Evolutionary conservation across 1,284 basidiomycete genomes (phyloP).

Genomic region (Rhodotorula mucilaginosa): DNA sequence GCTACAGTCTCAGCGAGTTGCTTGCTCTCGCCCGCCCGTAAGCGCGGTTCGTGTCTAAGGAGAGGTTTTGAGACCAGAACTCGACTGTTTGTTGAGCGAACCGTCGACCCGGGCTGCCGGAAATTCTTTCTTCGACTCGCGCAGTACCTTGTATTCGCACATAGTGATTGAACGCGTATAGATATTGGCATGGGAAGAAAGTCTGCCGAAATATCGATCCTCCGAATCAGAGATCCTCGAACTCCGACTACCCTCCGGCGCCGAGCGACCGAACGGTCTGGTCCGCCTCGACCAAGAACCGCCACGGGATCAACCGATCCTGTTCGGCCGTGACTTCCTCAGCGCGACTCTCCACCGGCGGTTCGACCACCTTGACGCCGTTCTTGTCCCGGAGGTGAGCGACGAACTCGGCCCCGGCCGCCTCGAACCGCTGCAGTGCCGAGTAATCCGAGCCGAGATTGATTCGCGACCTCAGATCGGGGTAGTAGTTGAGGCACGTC

Average conservation of each 20-base stretch:
- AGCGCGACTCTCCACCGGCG: background rate
- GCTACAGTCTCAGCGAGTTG: too few species aligned
- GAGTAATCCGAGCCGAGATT: background rate
- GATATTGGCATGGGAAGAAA: too few species aligned
- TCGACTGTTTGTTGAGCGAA: conserved; percentile 2
- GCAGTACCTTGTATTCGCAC: background rate
- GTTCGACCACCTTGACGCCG: background rate
- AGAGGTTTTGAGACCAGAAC: background rate
- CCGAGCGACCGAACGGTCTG: background rate
- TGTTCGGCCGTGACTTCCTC: background rate
- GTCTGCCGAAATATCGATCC: too few species aligned
- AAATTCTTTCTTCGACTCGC: background rate
- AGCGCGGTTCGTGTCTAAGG: background rate
- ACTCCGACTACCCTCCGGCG: background rate
- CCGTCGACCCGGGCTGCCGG: background rate
- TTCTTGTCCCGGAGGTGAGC: background rate
- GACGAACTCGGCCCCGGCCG: background rate
- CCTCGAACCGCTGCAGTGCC: background rate
- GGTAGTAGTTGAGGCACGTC: background rate
- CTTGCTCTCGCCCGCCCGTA: too few species aligned
- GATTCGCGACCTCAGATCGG: background rate
- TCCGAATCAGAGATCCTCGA: too few species aligned
- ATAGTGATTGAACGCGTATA: too few species aligned
- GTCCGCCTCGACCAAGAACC: background rate
- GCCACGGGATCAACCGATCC: conserved; percentile 2